Base-by-base conservation (phyloP, 192 early-diverging fungal genomes). In the Nowakowskiella sp. region DNA sequence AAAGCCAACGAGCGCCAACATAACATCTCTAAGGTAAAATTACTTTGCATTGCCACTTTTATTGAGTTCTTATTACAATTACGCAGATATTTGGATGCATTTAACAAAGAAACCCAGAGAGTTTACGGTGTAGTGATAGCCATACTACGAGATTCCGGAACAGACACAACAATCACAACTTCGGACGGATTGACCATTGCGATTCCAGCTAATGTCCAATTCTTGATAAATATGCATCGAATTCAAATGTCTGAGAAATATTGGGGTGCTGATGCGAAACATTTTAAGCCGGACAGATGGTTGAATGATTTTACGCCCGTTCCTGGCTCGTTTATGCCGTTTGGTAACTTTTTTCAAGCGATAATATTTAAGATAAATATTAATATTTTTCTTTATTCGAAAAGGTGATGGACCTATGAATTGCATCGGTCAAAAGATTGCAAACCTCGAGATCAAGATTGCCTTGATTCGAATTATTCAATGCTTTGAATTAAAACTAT, bases 341-440 rank as follows among this genome's bases (percentile, higher is more conserved):
- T 76, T 64, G 65, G 55, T n/a, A n/a, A n/a, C n/a, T n/a, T n/a
- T n/a, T n/a, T n/a, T n/a, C n/a, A n/a, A n/a, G n/a, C n/a, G n/a
- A n/a, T n/a, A n/a, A n/a, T n/a, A n/a, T n/a, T n/a, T n/a, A n/a
- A n/a, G n/a, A n/a, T n/a, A n/a, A n/a, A n/a, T n/a, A n/a, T n/a
- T n/a, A n/a, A n/a, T n/a, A n/a, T n/a, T n/a, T n/a, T n/a, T n/a
- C n/a, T n/a, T n/a, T n/a, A n/a, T n/a, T n/a, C n/a, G n/a, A n/a
- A n/a, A n/a, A n/a, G n/a, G n/a, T 1, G 64, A n/a, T n/a, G n/a
- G n/a, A n/a, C n/a, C n/a, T n/a, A n/a, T n/a, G n/a, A n/a, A n/a
- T n/a, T n/a, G 67, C 31, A 68, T 76, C 30, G 73, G 73, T 6
- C 65, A 68, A 48, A 74, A 74, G 42, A 65, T 74, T 57, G 72